Evolutionary conservation across 2,329 filamentous ascomycete species (phyloP), one percentile per base, ranked within the genome.

Genomic region (Diaporthe nobilis): DNA sequence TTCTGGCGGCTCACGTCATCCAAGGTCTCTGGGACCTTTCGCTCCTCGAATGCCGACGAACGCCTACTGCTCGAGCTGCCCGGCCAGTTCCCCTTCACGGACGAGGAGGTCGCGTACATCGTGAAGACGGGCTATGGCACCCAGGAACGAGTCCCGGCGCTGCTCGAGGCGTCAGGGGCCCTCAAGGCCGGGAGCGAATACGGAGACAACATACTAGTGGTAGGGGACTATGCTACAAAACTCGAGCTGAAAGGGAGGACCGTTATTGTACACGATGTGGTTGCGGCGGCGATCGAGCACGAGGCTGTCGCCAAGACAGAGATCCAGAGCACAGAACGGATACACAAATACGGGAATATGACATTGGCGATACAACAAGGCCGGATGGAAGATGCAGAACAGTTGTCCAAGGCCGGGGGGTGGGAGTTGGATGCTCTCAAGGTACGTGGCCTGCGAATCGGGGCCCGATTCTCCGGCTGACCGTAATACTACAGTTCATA

Each of bases 121-220:
- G 82, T 91, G 78, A 91, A 91, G 82, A 90, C 89, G 6, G 89
- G 89, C 42, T 90, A 89, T 79, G 89, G 89, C 72, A 90, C 89
- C 25, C 85, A 85, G 63, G 81, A 86, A 68, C 86, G 89, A 20
- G 83, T 90, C 39, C 81, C 84, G 6, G 84, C 86, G 15, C 86
- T 88, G 80, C 81, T 90, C 15, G 82, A 85, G 57, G 88, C 88
- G 0, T 83, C 89, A 58, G 84, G 85, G 80, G 80, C 57, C 75
- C 72, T 76, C 42, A 71, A 72, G 49, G 42, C 39, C 47, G 83
- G 15, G 82, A 86, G 72, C 81, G 82, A 72, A 79, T 71, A 81
- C 15, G 84, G 85, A 61, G 80, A 82, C 76, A 84, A 86, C 37
- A 85, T 88, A 37, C 73, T 90, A 4, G 84, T 90, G 12, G 86